Evolutionary conservation across 2,329 filamentous ascomycete genomes (phyloP).

Genomic region (Aspergillus amoenus): DNA sequence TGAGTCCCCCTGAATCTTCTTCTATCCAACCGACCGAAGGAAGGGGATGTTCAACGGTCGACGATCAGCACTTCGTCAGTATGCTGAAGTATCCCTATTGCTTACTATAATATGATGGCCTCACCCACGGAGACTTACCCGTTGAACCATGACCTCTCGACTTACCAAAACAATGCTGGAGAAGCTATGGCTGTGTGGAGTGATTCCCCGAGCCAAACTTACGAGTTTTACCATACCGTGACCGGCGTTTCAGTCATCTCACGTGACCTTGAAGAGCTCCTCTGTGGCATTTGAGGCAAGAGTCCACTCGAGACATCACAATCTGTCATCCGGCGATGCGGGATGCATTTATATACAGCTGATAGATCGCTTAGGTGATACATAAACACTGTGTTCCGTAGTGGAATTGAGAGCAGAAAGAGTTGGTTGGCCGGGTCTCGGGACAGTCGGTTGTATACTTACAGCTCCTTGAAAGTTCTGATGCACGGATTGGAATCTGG

Average conservation of each 20-base stretch:
- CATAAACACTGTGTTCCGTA: neutral
- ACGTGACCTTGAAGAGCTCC: neutral
- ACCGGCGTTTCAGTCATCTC: conserved; percentile 2
- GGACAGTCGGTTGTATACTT: neutral
- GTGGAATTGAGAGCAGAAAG: neutral
- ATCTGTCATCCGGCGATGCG: neutral
- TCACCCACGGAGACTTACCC: neutral
- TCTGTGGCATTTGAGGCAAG: neutral
- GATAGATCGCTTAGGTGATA: neutral
- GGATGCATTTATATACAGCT: neutral
- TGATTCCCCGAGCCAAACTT: neutral
- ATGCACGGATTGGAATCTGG: conserved; percentile 1
- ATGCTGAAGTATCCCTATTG: neutral
- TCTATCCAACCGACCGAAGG: neutral
- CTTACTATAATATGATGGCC: neutral
- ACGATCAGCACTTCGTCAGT: neutral
- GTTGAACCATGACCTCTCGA: neutral
- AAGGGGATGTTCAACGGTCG: neutral
- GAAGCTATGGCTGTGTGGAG: conserved; percentile 4
- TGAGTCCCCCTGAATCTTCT: neutral
- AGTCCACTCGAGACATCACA: neutral
- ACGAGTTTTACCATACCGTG: conserved; percentile 1
- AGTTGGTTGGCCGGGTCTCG: neutral
- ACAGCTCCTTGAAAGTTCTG: neutral
- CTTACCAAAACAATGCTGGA: neutral